A percentile compares a stretch with the other conserved stretches of the same genome.
phyloP scores from a whole-genome alignment of 78 protist species.

The Dictyostelium intermedium region DNA sequence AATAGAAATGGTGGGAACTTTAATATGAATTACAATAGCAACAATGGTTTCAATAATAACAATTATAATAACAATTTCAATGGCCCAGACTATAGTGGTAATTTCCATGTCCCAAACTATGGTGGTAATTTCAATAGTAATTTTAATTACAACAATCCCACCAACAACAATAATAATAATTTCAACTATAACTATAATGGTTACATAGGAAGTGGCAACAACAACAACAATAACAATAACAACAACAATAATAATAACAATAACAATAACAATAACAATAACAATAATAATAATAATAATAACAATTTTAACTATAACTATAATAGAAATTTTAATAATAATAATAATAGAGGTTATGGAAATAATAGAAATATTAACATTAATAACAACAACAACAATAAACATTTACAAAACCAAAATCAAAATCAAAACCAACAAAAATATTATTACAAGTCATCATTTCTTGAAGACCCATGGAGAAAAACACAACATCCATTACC shows the following conservation, averaged over 20 bases:
- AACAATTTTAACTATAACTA: not conserved
- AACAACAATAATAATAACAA: not conserved
- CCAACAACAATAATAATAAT: too few relatives aligned
- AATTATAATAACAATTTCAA: not conserved
- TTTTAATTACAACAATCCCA: too few relatives aligned
- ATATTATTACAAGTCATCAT: slow-evolving; percentile 18
- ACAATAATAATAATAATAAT: not conserved
- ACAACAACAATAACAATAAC: not conserved
- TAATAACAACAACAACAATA: not conserved
- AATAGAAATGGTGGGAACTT: not conserved
- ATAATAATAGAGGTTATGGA: not conserved
- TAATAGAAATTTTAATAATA: not conserved
- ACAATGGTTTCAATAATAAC: not conserved
- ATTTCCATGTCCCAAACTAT: too few relatives aligned
- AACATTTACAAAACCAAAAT: not conserved
- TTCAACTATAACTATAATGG: too few relatives aligned
- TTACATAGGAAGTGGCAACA: not conserved
- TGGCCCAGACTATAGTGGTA: not conserved
- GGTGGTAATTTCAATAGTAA: not conserved
- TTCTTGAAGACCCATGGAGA: slow-evolving; percentile 53
- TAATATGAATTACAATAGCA: not conserved
- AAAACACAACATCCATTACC: not conserved
- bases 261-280: not conserved
- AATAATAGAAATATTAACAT: not conserved
- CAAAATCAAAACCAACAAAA: not conserved